Evolutionary conservation across 139 green algal species (phyloP), one percentile per base, ranked within the genome.

Genomic region (Chlorella vulgaris): DNA sequence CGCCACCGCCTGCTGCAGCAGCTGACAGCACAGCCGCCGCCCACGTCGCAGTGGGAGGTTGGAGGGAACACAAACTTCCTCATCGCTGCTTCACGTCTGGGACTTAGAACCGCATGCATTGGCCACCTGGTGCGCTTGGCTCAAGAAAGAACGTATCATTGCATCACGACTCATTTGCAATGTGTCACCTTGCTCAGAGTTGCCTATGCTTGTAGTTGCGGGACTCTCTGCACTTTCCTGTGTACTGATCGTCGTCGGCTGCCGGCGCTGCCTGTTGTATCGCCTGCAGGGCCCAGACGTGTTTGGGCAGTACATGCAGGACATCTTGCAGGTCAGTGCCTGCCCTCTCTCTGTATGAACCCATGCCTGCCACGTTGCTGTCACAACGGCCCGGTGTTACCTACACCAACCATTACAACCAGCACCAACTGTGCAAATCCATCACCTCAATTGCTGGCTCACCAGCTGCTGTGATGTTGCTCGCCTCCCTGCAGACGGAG

Each of bases 21-120:
- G 22, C 87, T 96, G 50, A 89, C 87, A 3, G 68, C 53, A 0
- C 68, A 82, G 76, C 51, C 82, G 53, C 75, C 85, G 35, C 55
- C 73, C 0, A 28, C 40, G 24, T 74, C 81, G 55, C 38, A 63
- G 40, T 80, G 80, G 80, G 58, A 75, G 60, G 69, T 79, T 5
- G 53, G 79, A 21, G 96, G 93, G 33, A 95, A 91, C 83, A 90
- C 85, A 79, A 99, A 99, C 87, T 96, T 96, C 61, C 87, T 96
- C 40, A 96, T 99, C n/a, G 94, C 96, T 7, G 94, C 93, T 10
- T 83, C 93, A 0, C 85, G 96, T 13, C 83, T 99, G 39, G 96
- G 96, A 0, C 74, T 99, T 76, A 29, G 47, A 15, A 88, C 90
- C 1, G 89, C 78, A 0, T 89, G 88, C 13, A 74, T 96, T 6